These are phyloP conservation scores for Stereocaulon alpinum DNA, from an alignment of 495 filamentous ascomycete genomes.

Conservation along the genomic window DNA sequence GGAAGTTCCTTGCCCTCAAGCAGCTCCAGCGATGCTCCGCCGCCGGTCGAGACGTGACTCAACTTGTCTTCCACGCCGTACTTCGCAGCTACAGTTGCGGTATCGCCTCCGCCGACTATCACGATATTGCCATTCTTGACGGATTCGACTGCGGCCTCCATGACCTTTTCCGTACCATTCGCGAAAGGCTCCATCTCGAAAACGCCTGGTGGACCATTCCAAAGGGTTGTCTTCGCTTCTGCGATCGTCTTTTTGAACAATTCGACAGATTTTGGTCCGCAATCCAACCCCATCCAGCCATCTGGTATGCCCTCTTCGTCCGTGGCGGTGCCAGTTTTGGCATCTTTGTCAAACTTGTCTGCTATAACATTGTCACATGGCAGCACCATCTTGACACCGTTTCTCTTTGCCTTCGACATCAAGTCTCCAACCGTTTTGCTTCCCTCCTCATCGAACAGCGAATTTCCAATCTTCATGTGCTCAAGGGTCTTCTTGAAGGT, in stretches of 20 bases:
- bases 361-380: constrained; percentile 93
- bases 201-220: constrained; percentile 95
- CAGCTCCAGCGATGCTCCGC: constrained; percentile 89
- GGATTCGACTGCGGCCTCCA: constrained; percentile 75
- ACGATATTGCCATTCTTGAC: constrained; percentile 76
- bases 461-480: constrained; percentile 79
- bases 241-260: constrained; percentile 76
- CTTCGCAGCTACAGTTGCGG: constrained; percentile 95
- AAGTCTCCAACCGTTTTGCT: constrained; percentile 84
- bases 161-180: constrained; percentile 76
- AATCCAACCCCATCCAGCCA: constrained; percentile 95
- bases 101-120: constrained; percentile 97
- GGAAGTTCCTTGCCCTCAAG: constrained; percentile 96
- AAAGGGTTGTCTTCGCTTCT: constrained; percentile 91
- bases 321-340: constrained; percentile 68
- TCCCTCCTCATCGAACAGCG: constrained; percentile 88
- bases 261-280: constrained; percentile 76
- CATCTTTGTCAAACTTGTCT: constrained; percentile 86
- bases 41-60: constrained; percentile 95
- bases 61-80: constrained; percentile 92
- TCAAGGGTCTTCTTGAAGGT: constrained; percentile 99
- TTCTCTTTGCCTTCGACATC: constrained; percentile 90
- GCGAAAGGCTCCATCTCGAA: constrained; percentile 96
- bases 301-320: constrained; percentile 87
- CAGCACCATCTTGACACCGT: constrained; percentile 87